These are phyloP conservation scores for Candida peoriensis DNA, from an alignment of 805 yeast genomes.

Conservation along the genomic window DNA sequence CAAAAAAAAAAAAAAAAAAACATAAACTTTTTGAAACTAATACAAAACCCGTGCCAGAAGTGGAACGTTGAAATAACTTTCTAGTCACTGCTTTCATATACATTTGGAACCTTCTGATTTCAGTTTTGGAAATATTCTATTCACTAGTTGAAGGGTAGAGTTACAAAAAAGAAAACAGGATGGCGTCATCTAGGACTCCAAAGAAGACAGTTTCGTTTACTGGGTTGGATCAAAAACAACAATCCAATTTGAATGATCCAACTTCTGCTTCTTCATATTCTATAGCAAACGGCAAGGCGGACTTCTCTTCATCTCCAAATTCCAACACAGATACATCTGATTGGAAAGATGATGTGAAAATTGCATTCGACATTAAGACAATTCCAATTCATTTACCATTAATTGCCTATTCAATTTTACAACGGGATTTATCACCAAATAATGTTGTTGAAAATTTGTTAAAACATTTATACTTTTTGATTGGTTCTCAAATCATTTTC, in stretches of 20 bases:
- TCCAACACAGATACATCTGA: background rate
- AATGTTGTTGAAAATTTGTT: background rate
- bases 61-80: too few relatives aligned
- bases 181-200: background rate
- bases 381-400: background rate
- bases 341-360: background rate
- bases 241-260: too few relatives aligned
- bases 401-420: background rate
- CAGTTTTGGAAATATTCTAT: too few relatives aligned
- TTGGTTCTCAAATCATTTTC: background rate
- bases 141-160: too few relatives aligned
- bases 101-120: too few relatives aligned
- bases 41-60: too few relatives aligned
- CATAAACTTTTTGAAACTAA: too few relatives aligned
- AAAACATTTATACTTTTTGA: background rate
- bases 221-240: background rate
- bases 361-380: background rate
- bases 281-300: too few relatives aligned
- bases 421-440: background rate
- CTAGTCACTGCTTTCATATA: too few relatives aligned
- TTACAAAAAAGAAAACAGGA: too few relatives aligned
- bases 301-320: too few relatives aligned
- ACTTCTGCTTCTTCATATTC: background rate
- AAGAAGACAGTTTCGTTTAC: conserved; percentile 1
- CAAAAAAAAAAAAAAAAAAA: too few relatives aligned